Base-by-base conservation (phyloP, 2,329 filamentous ascomycete species). In the Arachnomyces sp. region DNA sequence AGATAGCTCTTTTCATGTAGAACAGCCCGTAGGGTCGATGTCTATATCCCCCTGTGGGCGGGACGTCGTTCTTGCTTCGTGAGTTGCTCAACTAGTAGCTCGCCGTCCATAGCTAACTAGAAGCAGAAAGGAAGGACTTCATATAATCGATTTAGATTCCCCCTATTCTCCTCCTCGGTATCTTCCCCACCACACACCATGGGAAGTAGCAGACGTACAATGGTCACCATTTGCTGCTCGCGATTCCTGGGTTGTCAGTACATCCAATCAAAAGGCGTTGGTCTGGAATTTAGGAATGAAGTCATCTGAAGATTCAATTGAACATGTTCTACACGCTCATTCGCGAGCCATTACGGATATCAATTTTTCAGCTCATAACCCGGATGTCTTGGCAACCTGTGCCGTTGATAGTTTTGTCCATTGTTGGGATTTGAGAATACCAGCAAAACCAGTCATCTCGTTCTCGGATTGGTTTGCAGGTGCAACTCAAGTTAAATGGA, bases 401-500 rank as follows among this genome's bases (percentile, higher is more conserved):
- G 85, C 87, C 3, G 86, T 95, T 21, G 89, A 95, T 62, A 92
- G 88, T 37, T 94, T 88, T 55, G 85, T 95, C 7, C 86, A 94
- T 60, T 87, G 82, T 54, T 95, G 90, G 87, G 89, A 95, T 64
- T 68, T 95, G 34, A 78, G 89, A 28, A 74, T 76, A 37, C 82
- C 87, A 0, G 73, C 74, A 31, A 77, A 82, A 48, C 86, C 87
- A 6, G 84, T 78, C 7, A 71, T 89, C 41, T 86, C 82, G 0
- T 94, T 92, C 56, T 90, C 84, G 45, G 88, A 95, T 65, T 95
- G 88, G 85, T 86, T 88, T 57, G 87, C 88, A 21, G 89, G 89
- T 31, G 89, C 88, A 8, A 94, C 89, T 1, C 90, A 95, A 59
- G 89, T 95, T 48, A 95, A 95, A 63, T 95, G 86, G 74, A 95